Conservation (phyloP, 371 early-diverging fungal genomes). For the Cokeromyces recurvatus region DNA sequence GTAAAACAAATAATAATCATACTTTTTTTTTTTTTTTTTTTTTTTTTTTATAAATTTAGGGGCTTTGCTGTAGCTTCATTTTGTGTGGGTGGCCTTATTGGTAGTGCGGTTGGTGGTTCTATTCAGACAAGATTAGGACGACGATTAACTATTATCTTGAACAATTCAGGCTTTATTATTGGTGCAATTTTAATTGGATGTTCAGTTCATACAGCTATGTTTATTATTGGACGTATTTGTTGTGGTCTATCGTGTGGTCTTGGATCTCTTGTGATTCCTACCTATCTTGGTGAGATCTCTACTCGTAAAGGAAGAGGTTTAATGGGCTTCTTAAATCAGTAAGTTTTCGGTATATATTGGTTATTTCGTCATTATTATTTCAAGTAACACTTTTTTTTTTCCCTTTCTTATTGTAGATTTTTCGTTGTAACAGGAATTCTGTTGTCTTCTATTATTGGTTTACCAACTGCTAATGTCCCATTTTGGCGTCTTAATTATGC, state of each 20-base stretch:
- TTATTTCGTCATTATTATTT: no score
- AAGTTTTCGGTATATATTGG: no score
- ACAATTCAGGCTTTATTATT: conserved; percentile 57
- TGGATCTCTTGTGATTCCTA: conserved; percentile 74
- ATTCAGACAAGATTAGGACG: conserved; percentile 62
- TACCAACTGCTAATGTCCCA: conserved; percentile 56
- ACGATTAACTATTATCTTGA: conserved; percentile 52
- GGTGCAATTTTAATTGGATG: conserved; percentile 62
- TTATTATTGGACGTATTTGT: conserved; percentile 74
- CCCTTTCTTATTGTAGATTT: no score
- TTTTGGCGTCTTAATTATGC: conserved; percentile 67
- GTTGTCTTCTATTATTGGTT: conserved; percentile 58
- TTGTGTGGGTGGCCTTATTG: conserved; percentile 68
- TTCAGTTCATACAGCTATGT: conserved; percentile 53
- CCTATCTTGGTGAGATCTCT: conserved; percentile 80
- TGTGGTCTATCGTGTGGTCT: conserved; percentile 80
- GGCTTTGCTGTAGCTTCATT: conserved; percentile 58
- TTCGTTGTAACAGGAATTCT: conserved; percentile 75
- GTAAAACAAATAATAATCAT: background rate
- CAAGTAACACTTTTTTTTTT: background rate
- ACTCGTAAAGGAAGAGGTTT: conserved; percentile 67
- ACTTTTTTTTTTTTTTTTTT: no score
- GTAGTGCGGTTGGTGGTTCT: conserved; percentile 58
- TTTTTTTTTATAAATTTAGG: conserved; percentile 47
- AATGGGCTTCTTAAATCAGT: conserved; percentile 72